A percentile compares a stretch with the other conserved stretches of the same genome.
phyloP scores from a whole-genome alignment of 306 rosid genomes.

The Inga laurina region DNA sequence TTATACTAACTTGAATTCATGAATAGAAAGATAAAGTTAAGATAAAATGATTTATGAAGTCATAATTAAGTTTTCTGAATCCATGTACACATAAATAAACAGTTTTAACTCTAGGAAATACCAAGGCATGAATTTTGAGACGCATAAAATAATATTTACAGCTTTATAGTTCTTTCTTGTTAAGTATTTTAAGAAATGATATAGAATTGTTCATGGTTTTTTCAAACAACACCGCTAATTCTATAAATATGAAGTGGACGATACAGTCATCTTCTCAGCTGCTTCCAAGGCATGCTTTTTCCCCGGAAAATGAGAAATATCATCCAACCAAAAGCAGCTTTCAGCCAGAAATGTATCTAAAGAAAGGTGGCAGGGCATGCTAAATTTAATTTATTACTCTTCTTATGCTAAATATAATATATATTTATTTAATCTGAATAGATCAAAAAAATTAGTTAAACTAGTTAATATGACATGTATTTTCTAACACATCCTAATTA shows the following conservation, averaged over 20 bases:
- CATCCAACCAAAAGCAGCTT: background rate
- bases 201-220: background rate
- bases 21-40: background rate
- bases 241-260: no score
- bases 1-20: background rate
- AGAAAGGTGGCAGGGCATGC: no score
- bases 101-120: background rate
- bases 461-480: no score
- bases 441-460: no score
- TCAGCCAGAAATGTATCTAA: background rate
- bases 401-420: no score
- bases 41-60: background rate
- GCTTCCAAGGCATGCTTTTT: background rate
- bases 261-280: background rate
- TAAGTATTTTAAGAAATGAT: background rate
- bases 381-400: no score
- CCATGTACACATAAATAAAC: background rate
- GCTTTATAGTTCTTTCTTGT: background rate
- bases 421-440: no score
- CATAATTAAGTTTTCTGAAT: background rate
- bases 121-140: background rate
- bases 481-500: no score
- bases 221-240: no score
- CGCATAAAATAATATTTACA: no score
- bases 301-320: background rate